These are phyloP conservation scores for Xylaria polymorpha DNA, from an alignment of 2,329 filamentous ascomycete species.

Conservation along the genomic window DNA sequence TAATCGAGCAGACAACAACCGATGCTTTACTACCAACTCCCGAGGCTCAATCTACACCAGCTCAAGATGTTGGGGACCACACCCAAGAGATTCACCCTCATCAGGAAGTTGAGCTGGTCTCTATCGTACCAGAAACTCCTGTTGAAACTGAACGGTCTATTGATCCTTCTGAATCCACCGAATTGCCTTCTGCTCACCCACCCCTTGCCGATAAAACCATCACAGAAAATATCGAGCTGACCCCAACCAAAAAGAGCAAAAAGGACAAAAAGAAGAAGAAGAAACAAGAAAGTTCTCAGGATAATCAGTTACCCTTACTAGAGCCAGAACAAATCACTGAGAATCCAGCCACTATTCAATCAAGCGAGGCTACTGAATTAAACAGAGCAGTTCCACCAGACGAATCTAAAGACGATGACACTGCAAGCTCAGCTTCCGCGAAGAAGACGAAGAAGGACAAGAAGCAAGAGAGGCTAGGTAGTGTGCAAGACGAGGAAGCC, in stretches of 20 bases:
- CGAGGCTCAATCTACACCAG: slow-evolving; percentile 1
- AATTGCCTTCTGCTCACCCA: slow-evolving; percentile 21
- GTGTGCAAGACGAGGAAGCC: slow-evolving; percentile 30
- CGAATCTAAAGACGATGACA: slow-evolving; percentile 36
- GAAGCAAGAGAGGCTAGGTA: slow-evolving; percentile 49
- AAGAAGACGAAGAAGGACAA: slow-evolving; percentile 53
- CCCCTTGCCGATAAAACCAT: slow-evolving; percentile 2
- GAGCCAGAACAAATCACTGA: slow-evolving; percentile 1
- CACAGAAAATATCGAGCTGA: slow-evolving; percentile 34
- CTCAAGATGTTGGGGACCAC: slow-evolving; percentile 4
- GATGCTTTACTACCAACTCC: slow-evolving; percentile 1
- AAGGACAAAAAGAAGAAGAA: slow-evolving; percentile 52
- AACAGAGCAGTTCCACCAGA: background rate
- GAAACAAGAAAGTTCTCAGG: slow-evolving; percentile 17
- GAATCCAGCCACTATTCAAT: background rate
- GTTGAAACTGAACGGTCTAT: slow-evolving; percentile 14
- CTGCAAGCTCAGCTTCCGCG: slow-evolving; percentile 30
- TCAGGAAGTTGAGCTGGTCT: slow-evolving; percentile 7
- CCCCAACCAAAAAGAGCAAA: slow-evolving; percentile 49
- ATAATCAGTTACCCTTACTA: background rate
- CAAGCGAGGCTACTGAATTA: background rate
- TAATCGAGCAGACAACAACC: slow-evolving; percentile 16
- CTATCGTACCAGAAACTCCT: background rate
- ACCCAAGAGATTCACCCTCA: slow-evolving; percentile 6
- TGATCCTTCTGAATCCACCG: background rate